Conservation (phyloP, 306 rosid genomes). For the Vigna radiata region DNA sequence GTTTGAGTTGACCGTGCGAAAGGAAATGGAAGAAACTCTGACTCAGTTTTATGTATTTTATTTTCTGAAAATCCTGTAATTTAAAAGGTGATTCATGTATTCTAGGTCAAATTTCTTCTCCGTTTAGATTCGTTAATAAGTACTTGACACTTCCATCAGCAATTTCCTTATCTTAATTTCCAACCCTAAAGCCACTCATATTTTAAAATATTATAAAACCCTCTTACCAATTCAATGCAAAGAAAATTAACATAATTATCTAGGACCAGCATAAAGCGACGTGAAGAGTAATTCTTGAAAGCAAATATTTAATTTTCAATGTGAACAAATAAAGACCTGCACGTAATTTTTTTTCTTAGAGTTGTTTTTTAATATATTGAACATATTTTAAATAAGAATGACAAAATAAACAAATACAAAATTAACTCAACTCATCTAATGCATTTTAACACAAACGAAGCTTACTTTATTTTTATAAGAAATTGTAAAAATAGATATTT, state of each 20-base stretch:
- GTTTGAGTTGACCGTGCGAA: not conserved
- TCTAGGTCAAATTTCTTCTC: not conserved
- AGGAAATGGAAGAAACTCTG: not conserved
- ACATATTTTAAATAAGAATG: no score
- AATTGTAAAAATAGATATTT: no score
- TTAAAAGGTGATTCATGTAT: not conserved
- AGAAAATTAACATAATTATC: not conserved
- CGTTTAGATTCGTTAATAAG: not conserved
- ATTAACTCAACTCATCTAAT: no score
- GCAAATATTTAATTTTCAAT: not conserved
- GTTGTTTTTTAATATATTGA: no score
- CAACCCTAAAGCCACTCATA: not conserved
- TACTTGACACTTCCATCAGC: not conserved
- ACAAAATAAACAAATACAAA: no score
- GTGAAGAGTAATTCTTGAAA: no score
- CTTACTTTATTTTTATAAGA: no score
- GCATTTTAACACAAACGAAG: no score
- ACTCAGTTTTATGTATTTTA: conserved; percentile 11
- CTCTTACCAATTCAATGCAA: conserved; percentile 14
- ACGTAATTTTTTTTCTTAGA: no score
- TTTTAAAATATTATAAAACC: not conserved
- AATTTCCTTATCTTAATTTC: not conserved
- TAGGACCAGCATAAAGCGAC: no score
- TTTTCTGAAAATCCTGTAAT: not conserved
- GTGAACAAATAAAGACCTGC: no score